Percentiles rank a stretch among this genome's conserved stretches.
phyloP scores from a whole-genome alignment of 192 early-diverging fungal genomes.

The Umbelopsis ramanniana region DNA sequence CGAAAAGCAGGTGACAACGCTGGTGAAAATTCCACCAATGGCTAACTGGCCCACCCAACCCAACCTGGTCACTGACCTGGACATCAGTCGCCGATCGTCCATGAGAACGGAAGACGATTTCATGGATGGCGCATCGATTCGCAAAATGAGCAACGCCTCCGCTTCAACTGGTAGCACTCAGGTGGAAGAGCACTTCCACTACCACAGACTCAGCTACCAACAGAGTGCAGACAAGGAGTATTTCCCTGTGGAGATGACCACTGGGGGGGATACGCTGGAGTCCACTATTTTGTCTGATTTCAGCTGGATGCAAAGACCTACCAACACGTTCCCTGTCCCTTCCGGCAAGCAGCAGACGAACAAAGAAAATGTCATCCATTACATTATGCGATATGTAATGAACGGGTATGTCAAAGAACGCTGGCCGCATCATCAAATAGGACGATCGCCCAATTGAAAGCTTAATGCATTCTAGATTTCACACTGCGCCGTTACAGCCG shows the following conservation, averaged over 20 bases:
- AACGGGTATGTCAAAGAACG: constrained; percentile 2
- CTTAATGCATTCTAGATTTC: neutral
- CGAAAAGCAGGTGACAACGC: neutral
- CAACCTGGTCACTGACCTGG: neutral
- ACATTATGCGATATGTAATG: constrained; percentile 19
- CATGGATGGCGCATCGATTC: constrained; percentile 5
- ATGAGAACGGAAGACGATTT: constrained; percentile 16
- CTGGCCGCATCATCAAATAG: neutral
- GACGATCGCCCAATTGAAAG: neutral
- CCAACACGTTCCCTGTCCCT: constrained; percentile 1
- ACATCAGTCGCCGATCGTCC: constrained; percentile 1
- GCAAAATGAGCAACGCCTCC: constrained; percentile 11
- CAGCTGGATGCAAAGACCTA: constrained; percentile 15
- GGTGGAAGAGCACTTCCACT: constrained; percentile 7
- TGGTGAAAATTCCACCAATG: constrained; percentile 12
- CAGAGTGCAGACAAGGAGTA: neutral
- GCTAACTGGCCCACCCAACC: constrained; percentile 3
- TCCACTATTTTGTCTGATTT: neutral
- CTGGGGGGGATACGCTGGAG: neutral
- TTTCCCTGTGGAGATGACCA: constrained; percentile 10
- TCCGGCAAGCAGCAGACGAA: neutral
- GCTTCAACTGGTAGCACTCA: neutral
- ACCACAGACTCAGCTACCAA: neutral
- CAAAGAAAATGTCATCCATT: neutral
- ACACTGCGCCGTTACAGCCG: constrained; percentile 2